Conservation (phyloP, 164 flowering plant genomes). For the Liquidambar formosana region DNA sequence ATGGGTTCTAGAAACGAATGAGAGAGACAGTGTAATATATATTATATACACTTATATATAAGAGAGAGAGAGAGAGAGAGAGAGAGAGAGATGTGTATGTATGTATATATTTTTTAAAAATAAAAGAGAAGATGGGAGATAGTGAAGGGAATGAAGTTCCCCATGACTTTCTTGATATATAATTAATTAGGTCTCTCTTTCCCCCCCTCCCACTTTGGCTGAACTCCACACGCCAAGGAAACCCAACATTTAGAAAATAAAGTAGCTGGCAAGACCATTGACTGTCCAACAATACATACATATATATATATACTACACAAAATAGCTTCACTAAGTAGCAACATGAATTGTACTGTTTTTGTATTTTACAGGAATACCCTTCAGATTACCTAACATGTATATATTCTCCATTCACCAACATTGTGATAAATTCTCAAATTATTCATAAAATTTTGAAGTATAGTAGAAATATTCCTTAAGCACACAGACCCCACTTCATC, state of each 20-base stretch:
- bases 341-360: neutral
- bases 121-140: constrained; percentile 1
- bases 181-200: constrained; percentile 1
- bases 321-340: constrained; percentile 17
- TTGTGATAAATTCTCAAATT: no score
- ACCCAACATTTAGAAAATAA: constrained; percentile 14
- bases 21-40: neutral
- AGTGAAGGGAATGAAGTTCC: neutral
- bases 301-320: neutral
- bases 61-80: neutral
- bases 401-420: no score
- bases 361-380: neutral
- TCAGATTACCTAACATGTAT: neutral
- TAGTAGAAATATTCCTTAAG: no score
- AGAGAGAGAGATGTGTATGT: no score
- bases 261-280: constrained; percentile 41
- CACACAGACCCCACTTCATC: no score
- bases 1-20: neutral
- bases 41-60: neutral
- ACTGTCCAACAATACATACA: constrained; percentile 32
- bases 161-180: constrained; percentile 10
- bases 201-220: constrained; percentile 15
- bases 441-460: no score
- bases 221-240: constrained; percentile 57
- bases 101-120: no score